Percentiles rank a stretch among this genome's conserved stretches.
Evolutionary conservation across 176 grass and related monocot species (phyloP).

Genomic region (Avena sativa): DNA sequence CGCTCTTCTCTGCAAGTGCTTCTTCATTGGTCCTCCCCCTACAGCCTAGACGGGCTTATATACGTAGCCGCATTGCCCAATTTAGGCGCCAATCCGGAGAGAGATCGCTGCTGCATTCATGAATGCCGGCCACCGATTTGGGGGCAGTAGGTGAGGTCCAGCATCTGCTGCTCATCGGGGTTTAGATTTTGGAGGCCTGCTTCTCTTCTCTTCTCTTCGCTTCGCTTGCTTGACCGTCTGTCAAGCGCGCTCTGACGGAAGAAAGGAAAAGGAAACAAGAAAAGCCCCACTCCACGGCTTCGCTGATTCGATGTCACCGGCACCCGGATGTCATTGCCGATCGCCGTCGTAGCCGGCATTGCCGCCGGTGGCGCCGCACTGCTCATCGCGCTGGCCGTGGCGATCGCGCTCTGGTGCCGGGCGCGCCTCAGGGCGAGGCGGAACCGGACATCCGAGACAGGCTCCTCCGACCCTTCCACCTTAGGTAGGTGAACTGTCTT

Average conservation of each 20-base stretch:
- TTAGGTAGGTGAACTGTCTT: slow-evolving; percentile 63
- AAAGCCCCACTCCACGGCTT: background rate
- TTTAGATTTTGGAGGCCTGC: slow-evolving; percentile 32
- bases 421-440: slow-evolving; percentile 46
- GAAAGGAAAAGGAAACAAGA: background rate
- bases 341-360: slow-evolving; percentile 79
- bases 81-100: slow-evolving; percentile 34
- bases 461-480: slow-evolving; percentile 88
- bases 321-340: slow-evolving; percentile 76
- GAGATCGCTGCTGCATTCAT: slow-evolving; percentile 43
- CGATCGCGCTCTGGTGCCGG: slow-evolving; percentile 57
- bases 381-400: slow-evolving; percentile 42
- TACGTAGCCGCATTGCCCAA: slow-evolving; percentile 50
- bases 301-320: slow-evolving; percentile 84
- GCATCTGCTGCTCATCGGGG: background rate
- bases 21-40: background rate
- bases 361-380: slow-evolving; percentile 57
- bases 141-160: slow-evolving; percentile 49
- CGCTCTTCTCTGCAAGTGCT: slow-evolving; percentile 12
- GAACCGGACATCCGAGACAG: slow-evolving; percentile 83
- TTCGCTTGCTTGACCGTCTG: slow-evolving; percentile 12
- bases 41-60: background rate
- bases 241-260: slow-evolving; percentile 14
- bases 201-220: background rate
- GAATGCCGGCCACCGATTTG: slow-evolving; percentile 43